Percentiles rank a stretch among this genome's conserved stretches.
Evolutionary conservation across 2,329 filamentous ascomycete genomes (phyloP).

Genomic region (Dothidotthia symphoricarpi): DNA sequence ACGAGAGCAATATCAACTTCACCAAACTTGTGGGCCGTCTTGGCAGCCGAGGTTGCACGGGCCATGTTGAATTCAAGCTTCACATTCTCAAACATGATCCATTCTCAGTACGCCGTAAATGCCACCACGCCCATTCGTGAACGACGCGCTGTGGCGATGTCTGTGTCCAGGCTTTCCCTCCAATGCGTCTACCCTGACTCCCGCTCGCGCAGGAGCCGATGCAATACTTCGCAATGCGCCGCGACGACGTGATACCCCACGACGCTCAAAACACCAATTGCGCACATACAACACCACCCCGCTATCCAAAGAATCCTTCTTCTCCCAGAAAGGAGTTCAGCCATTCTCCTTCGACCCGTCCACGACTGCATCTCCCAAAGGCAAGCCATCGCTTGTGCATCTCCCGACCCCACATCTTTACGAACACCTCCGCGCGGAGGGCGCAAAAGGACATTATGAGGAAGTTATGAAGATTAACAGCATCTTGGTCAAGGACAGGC

Average conservation of each 20-base stretch:
- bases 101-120: slow-evolving; percentile 18
- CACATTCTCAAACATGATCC: neutral
- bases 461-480: slow-evolving; percentile 50
- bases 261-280: slow-evolving; percentile 3
- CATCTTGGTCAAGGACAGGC: slow-evolving; percentile 58
- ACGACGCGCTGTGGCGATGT: slow-evolving; percentile 38
- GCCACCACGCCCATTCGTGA: slow-evolving; percentile 33
- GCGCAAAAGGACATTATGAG: slow-evolving; percentile 23
- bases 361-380: neutral
- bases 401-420: slow-evolving; percentile 33
- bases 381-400: slow-evolving; percentile 19
- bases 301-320: slow-evolving; percentile 4
- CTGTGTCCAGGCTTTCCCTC: slow-evolving; percentile 33
- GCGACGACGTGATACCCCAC: neutral
- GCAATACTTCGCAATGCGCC: slow-evolving; percentile 1
- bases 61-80: slow-evolving; percentile 2
- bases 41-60: neutral
- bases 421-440: slow-evolving; percentile 28
- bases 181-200: neutral
- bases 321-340: slow-evolving; percentile 6
- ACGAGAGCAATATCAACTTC: too few species aligned
- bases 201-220: slow-evolving; percentile 1
- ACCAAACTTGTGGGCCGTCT: too few species aligned
- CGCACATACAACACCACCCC: slow-evolving; percentile 16
- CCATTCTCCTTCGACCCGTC: neutral